Base-by-base conservation (phyloP, 768 basidiomycete genomes). In the Lactarius hatsudake region DNA sequence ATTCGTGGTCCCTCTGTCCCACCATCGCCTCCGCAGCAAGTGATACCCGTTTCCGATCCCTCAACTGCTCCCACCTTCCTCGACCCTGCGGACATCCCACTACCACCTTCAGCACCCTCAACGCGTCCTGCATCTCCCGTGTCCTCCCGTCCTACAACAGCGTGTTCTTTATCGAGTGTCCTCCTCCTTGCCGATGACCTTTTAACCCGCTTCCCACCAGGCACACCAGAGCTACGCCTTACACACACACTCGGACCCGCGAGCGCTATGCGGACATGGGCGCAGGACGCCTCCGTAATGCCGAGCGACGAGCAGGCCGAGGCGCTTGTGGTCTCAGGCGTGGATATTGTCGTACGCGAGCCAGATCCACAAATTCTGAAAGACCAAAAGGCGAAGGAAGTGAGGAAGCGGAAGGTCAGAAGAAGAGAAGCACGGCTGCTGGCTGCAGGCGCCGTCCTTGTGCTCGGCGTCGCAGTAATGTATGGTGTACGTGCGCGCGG, bases 201-300 rank as follows among this genome's bases (percentile, higher is more conserved):
- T 15, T 84, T 82, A 59, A 69, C 74, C n/a, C 70, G 73, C 23
- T 88, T 82, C 74, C 89, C 90, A 5, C 88, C 89, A 2, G 78
- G 81, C 1, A 82, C 88, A 61, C 82, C 86, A 12, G 78, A 75
- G 0, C 78, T 93, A 15, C 73, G 70, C 3, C 77, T 91, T 18
- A 76, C 81, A 7, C 77, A 79, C 34, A 90, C 90, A 58, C 86
- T 94, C 83, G 92, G 92, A 10, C 90, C 89, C 1, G 86, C 89
- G 71, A 92, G 90, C 72, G 89, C 84, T 43, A 79, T 91, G 60
- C 84, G 82, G 74, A 93, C 92, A 10, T 94, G 91, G 91, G 84
- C 82, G 20, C 83, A 87, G 71, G 74, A 77, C 32, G 71, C 74
- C 3, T 59, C 75, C 0, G 75, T 76, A n/a, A 75, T 85, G 53